phyloP scores from a whole-genome alignment of 441 rosid genomes.

The Bocquillonia castaneifolia region DNA sequence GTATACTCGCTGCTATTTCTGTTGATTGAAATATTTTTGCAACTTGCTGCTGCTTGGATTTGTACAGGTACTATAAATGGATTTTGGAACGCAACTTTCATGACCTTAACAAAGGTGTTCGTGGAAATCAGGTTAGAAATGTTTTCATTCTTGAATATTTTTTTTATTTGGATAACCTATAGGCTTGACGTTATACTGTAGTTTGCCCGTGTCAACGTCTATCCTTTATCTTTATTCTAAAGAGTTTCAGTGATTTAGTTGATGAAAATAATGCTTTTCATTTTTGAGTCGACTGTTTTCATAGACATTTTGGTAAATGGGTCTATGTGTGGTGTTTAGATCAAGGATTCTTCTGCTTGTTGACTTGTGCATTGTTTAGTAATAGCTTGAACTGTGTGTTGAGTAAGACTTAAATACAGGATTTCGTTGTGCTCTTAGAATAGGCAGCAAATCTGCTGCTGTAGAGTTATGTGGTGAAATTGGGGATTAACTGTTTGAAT shows the following conservation, averaged over 20 bases:
- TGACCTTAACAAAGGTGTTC: constrained; percentile 98
- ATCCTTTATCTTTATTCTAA: not conserved
- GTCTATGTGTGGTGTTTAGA: not conserved
- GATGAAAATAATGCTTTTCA: not conserved
- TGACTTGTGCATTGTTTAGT: not conserved
- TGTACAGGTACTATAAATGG: constrained; percentile 93
- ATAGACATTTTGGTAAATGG: not conserved
- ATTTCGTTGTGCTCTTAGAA: not conserved
- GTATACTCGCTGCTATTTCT: not conserved
- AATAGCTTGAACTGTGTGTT: not conserved
- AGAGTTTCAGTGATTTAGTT: not conserved
- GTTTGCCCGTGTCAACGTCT: not conserved
- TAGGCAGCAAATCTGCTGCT: not conserved
- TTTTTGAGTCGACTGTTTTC: not conserved
- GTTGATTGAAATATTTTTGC: not conserved
- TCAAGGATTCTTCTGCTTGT: not conserved
- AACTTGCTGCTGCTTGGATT: constrained; percentile 17
- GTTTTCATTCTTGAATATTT: not conserved
- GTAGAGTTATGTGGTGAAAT: not conserved
- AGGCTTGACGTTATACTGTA: not conserved
- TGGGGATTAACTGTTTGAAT: not conserved
- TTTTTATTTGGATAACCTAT: not conserved
- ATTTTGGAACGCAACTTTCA: constrained; percentile 98
- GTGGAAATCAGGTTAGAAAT: constrained; percentile 88
- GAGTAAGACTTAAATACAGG: not conserved